Conservation (phyloP, 345 rosid genomes). For the Gossypium sturtianum region DNA sequence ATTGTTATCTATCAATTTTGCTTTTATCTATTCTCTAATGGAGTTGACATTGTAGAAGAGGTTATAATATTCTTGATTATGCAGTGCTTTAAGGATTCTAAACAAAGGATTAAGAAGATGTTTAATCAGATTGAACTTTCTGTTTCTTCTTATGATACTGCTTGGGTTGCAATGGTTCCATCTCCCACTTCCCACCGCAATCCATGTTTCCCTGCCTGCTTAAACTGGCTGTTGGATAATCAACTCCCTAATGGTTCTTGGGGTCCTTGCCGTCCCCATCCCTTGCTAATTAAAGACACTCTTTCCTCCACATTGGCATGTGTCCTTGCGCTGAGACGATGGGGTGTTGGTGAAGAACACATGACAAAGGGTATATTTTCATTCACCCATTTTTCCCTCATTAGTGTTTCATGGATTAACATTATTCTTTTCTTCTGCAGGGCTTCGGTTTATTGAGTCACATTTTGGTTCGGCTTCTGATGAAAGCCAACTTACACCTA, state of each 20-base stretch:
- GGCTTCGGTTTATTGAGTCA: conserved; percentile 59
- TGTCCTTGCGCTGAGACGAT: conserved; percentile 65
- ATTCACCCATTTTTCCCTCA: not conserved
- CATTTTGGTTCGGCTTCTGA: conserved; percentile 52
- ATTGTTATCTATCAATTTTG: not conserved
- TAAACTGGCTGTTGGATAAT: conserved; percentile 68
- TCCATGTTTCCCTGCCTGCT: conserved; percentile 68
- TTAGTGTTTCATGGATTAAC: not conserved
- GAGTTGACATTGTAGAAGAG: not conserved
- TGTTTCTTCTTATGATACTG: conserved; percentile 78
- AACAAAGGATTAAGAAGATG: conserved; percentile 54
- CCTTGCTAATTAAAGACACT: conserved; percentile 48
- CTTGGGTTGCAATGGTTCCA: conserved; percentile 92
- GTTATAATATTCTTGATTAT: not conserved
- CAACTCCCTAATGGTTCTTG: conserved; percentile 81
- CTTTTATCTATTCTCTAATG: not conserved
- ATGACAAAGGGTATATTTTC: conserved; percentile 44
- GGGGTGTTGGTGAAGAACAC: conserved; percentile 61
- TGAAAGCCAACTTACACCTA: conserved; percentile 47
- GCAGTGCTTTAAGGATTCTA: conserved; percentile 40
- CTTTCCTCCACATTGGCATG: conserved; percentile 74
- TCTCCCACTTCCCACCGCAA: conserved; percentile 36
- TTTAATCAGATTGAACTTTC: conserved; percentile 57
- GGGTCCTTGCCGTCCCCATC: conserved; percentile 49
- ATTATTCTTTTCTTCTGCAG: conserved; percentile 31